Evolutionary conservation across 1,139 yeast genomes (phyloP), one percentile per base, ranked within the genome.

Genomic region (Arxiozyma telluris): DNA sequence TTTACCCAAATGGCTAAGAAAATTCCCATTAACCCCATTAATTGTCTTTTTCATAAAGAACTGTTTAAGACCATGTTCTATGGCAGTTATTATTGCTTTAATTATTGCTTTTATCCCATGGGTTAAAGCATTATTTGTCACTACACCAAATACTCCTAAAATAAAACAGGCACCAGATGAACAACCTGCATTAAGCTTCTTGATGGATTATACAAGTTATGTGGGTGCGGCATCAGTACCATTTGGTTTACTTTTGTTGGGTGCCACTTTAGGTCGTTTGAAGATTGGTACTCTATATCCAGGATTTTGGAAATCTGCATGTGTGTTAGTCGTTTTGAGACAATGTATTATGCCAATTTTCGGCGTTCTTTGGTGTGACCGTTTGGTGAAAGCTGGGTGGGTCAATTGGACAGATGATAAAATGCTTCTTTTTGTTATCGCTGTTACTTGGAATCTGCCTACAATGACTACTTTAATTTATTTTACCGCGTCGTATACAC

Each of bases 201-300:
- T 90, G 12, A 84, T 91, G 79, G 96, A 91, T 66, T 81, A 83
- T 58, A 76, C 93, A 1, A 67, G 80, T 20, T 91, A 91, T 66
- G 73, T 91, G 2, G 96, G 96, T 1, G 82, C 82, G 1, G 96
- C 96, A 0, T 82, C 89, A 39, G 97, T 91, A 39, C 98, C 97
- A 0, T 73, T 88, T 57, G 97, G 97, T 1, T 75, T 91, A 56
- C 67, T 87, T 51, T 67, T 91, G 55, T 70, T 91, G 42, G 98
- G 98, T 2, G 96, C 94, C 15, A 88, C 96, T 4, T 80, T 91
- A 49, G 84, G 96, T 0, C 73, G 96, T 50, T 75, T 91, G 51
- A 74, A 79, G 57, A 72, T 89, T 30, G 76, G 75, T 18, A 67
- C 74, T 18, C 72, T 89, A 64, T 86, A 89, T 12, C 72, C 75